Evolutionary conservation across 805 yeast species (phyloP).

Genomic region (Candida nitratophila): DNA sequence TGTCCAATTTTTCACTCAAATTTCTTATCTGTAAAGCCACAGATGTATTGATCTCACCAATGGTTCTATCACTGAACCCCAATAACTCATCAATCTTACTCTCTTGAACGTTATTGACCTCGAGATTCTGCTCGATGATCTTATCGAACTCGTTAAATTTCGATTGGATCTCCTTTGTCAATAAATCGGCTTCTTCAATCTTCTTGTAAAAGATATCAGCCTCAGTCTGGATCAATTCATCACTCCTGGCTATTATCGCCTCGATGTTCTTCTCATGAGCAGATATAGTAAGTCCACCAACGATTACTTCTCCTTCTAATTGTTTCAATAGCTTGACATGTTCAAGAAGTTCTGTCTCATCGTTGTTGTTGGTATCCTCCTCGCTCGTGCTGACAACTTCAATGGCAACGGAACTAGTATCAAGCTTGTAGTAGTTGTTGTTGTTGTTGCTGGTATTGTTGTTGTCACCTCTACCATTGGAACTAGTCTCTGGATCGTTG

Average conservation of each 20-base stretch:
- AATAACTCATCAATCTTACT: constrained; percentile 53
- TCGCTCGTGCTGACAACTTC: not conserved
- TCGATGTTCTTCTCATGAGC: constrained; percentile 3
- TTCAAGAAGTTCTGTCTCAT: constrained; percentile 1
- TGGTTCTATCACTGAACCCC: constrained; percentile 58
- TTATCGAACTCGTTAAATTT: constrained; percentile 1
- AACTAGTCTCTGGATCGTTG: not conserved
- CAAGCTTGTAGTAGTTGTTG: not conserved
- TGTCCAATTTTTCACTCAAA: constrained; percentile 41
- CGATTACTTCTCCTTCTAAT: not conserved
- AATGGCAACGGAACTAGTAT: not conserved
- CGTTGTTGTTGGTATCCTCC: constrained; percentile 1
- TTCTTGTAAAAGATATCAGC: constrained; percentile 10
- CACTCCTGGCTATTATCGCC: constrained; percentile 13
- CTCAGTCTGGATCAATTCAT: constrained; percentile 1
- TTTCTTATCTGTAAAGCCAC: constrained; percentile 54
- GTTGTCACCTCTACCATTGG: too few species aligned
- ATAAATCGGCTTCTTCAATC: constrained; percentile 14
- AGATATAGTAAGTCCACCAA: not conserved
- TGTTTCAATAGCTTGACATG: not conserved
- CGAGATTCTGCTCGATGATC: constrained; percentile 13
- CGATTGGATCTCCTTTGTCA: not conserved
- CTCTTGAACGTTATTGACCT: constrained; percentile 16
- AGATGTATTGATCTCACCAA: constrained; percentile 70
- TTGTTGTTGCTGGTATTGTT: too few species aligned